Percentiles rank a stretch among this genome's conserved stretches.
Conservation (phyloP, 2,329 filamentous ascomycete species). For the Ophiocordyceps unilateralis region DNA sequence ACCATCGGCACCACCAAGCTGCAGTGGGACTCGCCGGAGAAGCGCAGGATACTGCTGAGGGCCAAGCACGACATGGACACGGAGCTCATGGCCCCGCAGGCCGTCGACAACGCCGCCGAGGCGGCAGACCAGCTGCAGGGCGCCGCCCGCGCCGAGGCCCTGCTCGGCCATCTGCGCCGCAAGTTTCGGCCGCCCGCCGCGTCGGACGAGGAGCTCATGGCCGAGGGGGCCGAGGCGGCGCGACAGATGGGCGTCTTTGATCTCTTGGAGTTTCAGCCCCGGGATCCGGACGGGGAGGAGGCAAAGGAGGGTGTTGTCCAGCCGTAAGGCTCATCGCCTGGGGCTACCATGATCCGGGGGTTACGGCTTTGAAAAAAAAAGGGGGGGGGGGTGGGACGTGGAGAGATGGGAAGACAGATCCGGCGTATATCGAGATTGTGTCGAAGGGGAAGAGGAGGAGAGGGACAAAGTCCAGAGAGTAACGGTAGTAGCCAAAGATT, state of each 20-base stretch:
- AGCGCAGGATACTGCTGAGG: constrained; percentile 22
- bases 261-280: constrained; percentile 6
- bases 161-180: constrained; percentile 24
- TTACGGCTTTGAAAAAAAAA: no score
- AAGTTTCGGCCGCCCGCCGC: constrained; percentile 16
- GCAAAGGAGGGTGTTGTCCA: no score
- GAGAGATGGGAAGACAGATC: no score
- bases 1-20: constrained; percentile 26
- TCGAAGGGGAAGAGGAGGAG: no score
- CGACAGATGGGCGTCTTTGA: constrained; percentile 26
- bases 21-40: constrained; percentile 21
- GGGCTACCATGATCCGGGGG: no score
- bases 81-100: constrained; percentile 13
- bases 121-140: constrained; percentile 14
- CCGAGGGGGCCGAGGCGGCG: constrained; percentile 16
- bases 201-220: constrained; percentile 8
- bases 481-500: no score
- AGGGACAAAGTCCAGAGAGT: no score
- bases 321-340: no score
- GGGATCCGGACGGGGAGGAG: not conserved
- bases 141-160: constrained; percentile 17
- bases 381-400: no score
- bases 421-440: no score
- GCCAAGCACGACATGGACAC: constrained; percentile 25
- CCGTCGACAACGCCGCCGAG: constrained; percentile 3